Percentiles rank a stretch among this genome's conserved stretches.
These are phyloP conservation scores for Coemansia sp. DNA, from an alignment of 192 early-diverging fungal species.

Conservation along the genomic window DNA sequence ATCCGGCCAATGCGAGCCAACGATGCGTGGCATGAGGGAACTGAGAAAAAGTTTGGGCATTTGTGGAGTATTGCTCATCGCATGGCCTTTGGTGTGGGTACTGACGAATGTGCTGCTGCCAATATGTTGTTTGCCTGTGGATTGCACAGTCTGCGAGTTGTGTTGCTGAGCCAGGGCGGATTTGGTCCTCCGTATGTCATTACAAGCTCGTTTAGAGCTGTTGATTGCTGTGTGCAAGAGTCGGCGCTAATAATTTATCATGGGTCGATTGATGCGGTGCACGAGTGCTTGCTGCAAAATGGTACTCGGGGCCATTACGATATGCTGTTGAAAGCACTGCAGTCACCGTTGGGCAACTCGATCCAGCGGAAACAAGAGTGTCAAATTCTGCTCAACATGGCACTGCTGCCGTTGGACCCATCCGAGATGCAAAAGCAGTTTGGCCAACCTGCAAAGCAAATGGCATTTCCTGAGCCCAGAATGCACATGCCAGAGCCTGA, in stretches of 20 bases:
- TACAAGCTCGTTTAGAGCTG: constrained; percentile 18
- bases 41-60: neutral
- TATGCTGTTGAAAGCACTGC: neutral
- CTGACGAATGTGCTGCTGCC: constrained; percentile 30
- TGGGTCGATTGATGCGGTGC: constrained; percentile 13
- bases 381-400: neutral
- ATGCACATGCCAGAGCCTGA: too few species aligned
- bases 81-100: neutral
- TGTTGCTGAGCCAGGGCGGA: constrained; percentile 20
- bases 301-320: neutral
- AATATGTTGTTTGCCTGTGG: constrained; percentile 20
- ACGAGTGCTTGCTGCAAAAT: neutral
- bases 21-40: neutral
- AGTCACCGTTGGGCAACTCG: constrained; percentile 1
- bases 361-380: neutral
- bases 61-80: neutral
- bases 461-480: too few species aligned
- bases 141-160: constrained; percentile 27
- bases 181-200: constrained; percentile 27
- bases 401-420: neutral
- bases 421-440: neutral
- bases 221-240: neutral
- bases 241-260: constrained; percentile 13
- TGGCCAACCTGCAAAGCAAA: too few species aligned
- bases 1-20: neutral